Evolutionary conservation across 2,329 filamentous ascomycete genomes (phyloP).

Genomic region (Plenodomus tracheiphilus): DNA sequence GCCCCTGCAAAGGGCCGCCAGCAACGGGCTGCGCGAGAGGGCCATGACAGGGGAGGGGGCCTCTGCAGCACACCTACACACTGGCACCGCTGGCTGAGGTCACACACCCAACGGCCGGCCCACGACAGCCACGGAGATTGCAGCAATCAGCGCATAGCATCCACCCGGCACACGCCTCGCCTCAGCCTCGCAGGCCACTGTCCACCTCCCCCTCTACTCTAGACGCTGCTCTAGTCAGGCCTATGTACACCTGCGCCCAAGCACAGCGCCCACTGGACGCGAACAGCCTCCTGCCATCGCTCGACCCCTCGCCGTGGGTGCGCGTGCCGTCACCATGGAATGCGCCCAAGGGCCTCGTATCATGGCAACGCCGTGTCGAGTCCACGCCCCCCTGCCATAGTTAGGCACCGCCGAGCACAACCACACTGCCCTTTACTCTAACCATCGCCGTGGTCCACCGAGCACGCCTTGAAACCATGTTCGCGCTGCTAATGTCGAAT

Average conservation of each 20-base stretch:
- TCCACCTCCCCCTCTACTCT: neutral
- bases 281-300: slow-evolving; percentile 18
- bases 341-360: slow-evolving; percentile 21
- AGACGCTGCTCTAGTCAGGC: no score
- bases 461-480: slow-evolving; percentile 37
- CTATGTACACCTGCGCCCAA: slow-evolving; percentile 1
- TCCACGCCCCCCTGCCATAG: slow-evolving; percentile 14
- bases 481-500: slow-evolving; percentile 24
- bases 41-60: slow-evolving; percentile 28
- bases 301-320: slow-evolving; percentile 26
- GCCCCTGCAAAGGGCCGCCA: slow-evolving; percentile 21
- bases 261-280: slow-evolving; percentile 20
- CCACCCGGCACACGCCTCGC: slow-evolving; percentile 20
- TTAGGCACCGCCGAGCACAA: slow-evolving; percentile 33
- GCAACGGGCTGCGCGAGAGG: slow-evolving; percentile 23
- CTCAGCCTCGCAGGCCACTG: slow-evolving; percentile 29
- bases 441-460: slow-evolving; percentile 21
- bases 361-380: slow-evolving; percentile 10
- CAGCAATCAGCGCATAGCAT: slow-evolving; percentile 32
- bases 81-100: slow-evolving; percentile 22
- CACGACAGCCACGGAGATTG: slow-evolving; percentile 38
- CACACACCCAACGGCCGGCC: slow-evolving; percentile 39
- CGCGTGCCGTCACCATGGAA: slow-evolving; percentile 31
- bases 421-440: slow-evolving; percentile 20
- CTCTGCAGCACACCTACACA: slow-evolving; percentile 31